A percentile compares a stretch with the other conserved stretches of the same genome.
phyloP scores from a whole-genome alignment of 1,139 yeast species.

The Taphrina betulina region DNA sequence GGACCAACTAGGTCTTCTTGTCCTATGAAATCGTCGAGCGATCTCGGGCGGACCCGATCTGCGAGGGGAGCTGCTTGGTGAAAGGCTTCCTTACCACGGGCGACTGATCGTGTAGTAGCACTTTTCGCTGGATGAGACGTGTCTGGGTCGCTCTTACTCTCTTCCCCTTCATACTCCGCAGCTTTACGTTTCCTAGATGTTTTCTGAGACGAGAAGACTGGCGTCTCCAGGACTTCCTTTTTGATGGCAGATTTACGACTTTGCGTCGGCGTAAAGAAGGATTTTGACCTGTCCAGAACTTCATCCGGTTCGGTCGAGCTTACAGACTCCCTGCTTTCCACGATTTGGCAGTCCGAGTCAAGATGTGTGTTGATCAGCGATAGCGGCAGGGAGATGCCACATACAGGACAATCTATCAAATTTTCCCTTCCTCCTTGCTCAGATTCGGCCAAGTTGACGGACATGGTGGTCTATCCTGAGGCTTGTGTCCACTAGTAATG shows the following conservation, averaged over 20 bases:
- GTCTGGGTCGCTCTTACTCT: no score
- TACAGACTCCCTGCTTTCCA: no score
- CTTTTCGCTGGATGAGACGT: constrained; percentile 28
- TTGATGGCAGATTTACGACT: background rate
- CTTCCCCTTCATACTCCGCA: background rate
- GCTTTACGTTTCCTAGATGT: constrained; percentile 11
- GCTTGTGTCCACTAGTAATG: no score
- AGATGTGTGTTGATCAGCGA: constrained; percentile 45
- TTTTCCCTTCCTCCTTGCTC: no score
- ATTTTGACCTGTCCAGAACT: no score
- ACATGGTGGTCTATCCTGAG: no score
- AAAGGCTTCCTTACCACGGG: constrained; percentile 22
- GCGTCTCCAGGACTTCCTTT: constrained; percentile 16
- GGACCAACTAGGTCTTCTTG: constrained; percentile 78
- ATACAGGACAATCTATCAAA: constrained; percentile 44
- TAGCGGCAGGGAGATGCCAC: constrained; percentile 43
- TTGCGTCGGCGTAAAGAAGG: constrained; percentile 19
- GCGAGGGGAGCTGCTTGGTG: constrained; percentile 59
- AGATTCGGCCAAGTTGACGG: no score
- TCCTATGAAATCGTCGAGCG: constrained; percentile 76
- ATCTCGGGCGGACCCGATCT: constrained; percentile 75
- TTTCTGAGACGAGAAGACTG: background rate
- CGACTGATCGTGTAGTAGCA: constrained; percentile 3
- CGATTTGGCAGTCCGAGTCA: constrained; percentile 45
- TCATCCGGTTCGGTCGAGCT: no score